These are phyloP conservation scores for Hemileia vastatrix DNA, from an alignment of 1,284 basidiomycete species.

Conservation along the genomic window DNA sequence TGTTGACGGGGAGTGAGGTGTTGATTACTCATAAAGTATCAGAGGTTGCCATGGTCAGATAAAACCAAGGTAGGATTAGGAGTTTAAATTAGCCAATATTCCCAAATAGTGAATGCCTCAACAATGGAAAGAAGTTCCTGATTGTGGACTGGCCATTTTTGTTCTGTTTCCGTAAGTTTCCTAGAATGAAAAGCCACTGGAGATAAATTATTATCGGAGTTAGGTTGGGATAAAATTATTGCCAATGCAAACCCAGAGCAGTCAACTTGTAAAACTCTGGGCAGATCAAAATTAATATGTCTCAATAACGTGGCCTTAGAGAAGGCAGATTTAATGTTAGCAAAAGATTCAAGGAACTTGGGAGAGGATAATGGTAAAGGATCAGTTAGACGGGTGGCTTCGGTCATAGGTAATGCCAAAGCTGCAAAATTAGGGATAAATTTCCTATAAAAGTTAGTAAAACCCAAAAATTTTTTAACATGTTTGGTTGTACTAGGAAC, in stretches of 20 bases:
- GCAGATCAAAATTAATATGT: slow-evolving; percentile 4
- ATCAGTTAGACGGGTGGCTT: not conserved
- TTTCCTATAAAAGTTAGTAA: slow-evolving; percentile 3
- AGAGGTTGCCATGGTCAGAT: slow-evolving; percentile 8
- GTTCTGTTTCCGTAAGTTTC: slow-evolving; percentile 11
- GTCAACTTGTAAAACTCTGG: slow-evolving; percentile 40
- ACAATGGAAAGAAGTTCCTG: slow-evolving; percentile 1
- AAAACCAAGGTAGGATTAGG: not conserved
- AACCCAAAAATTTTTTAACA: slow-evolving; percentile 6
- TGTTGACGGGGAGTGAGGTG: not conserved
- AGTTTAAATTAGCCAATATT: slow-evolving; percentile 1
- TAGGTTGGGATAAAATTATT: slow-evolving; percentile 20
- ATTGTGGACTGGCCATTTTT: slow-evolving; percentile 1
- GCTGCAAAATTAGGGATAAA: slow-evolving; percentile 7
- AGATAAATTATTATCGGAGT: not conserved
- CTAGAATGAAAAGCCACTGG: slow-evolving; percentile 17
- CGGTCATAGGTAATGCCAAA: not conserved
- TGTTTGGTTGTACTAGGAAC: not conserved
- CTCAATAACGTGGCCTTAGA: not conserved
- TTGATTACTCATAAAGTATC: not conserved
- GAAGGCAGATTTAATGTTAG: not conserved
- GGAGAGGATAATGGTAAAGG: not conserved
- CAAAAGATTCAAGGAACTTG: not conserved
- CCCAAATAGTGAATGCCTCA: not conserved
- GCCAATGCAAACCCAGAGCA: slow-evolving; percentile 24